These are phyloP conservation scores for Penicillium polonicum DNA, from an alignment of 2,329 filamentous ascomycete genomes.

Conservation along the genomic window DNA sequence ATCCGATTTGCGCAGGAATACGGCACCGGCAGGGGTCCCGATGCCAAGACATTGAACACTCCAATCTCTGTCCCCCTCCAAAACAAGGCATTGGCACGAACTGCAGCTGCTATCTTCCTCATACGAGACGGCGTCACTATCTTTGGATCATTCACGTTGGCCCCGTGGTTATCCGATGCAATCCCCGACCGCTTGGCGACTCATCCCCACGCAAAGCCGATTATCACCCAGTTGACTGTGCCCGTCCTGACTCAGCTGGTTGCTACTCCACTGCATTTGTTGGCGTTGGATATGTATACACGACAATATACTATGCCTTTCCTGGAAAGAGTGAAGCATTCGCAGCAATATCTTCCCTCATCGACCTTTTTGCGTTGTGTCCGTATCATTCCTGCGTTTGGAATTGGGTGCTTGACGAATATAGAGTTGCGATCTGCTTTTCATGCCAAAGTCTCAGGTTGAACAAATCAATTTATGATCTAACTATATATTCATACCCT, in stretches of 20 bases:
- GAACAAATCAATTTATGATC: neutral
- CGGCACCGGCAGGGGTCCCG: constrained; percentile 51
- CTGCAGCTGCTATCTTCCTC: constrained; percentile 62
- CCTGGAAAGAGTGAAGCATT: constrained; percentile 57
- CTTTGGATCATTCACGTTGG: constrained; percentile 51
- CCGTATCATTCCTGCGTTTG: constrained; percentile 82
- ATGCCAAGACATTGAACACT: constrained; percentile 61
- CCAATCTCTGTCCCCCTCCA: constrained; percentile 5
- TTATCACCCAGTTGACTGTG: constrained; percentile 67
- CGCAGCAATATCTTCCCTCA: constrained; percentile 69
- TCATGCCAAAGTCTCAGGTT: constrained; percentile 15
- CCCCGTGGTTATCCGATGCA: constrained; percentile 19
- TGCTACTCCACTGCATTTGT: constrained; percentile 77
- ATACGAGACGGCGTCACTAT: constrained; percentile 80
- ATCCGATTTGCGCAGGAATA: constrained; percentile 63
- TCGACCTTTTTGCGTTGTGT: constrained; percentile 69
- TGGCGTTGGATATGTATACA: constrained; percentile 85
- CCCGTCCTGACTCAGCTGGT: constrained; percentile 74
- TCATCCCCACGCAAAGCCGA: constrained; percentile 23
- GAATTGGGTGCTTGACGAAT: constrained; percentile 81
- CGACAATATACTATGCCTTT: constrained; percentile 36
- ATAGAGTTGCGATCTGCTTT: constrained; percentile 35
- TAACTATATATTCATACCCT: neutral
- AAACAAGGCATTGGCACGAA: constrained; percentile 13
- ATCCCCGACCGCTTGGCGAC: constrained; percentile 26